A percentile compares a stretch with the other conserved stretches of the same genome.
phyloP scores from a whole-genome alignment of 768 basidiomycete genomes.

The Boletus reticulatus region DNA sequence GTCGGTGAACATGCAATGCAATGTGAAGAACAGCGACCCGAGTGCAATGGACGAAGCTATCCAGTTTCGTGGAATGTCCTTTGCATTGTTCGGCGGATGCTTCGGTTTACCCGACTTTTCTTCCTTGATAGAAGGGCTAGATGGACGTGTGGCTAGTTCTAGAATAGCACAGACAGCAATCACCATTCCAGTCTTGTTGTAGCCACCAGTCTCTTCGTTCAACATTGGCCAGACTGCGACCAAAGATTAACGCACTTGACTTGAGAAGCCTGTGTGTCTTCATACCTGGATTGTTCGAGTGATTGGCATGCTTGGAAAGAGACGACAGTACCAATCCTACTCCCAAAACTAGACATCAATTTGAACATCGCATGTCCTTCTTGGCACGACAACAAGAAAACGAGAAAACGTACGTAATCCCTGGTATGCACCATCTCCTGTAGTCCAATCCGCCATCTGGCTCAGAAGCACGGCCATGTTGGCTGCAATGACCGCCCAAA shows the following conservation, averaged over 20 bases:
- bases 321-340: constrained; percentile 66
- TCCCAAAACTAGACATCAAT: constrained; percentile 49
- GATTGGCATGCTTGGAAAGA: constrained; percentile 72
- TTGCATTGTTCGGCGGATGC: not conserved
- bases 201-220: constrained; percentile 61
- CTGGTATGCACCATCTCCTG: constrained; percentile 42
- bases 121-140: constrained; percentile 8
- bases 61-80: constrained; percentile 30
- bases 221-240: constrained; percentile 75
- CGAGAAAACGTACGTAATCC: constrained; percentile 40
- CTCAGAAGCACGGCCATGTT: constrained; percentile 49
- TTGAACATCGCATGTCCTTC: not conserved
- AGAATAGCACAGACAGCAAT: constrained; percentile 57
- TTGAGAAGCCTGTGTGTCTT: not conserved
- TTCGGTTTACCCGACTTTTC: not conserved
- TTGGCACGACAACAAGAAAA: not conserved
- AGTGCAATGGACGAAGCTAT: constrained; percentile 50
- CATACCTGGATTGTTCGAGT: constrained; percentile 76
- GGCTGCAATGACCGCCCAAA: constrained; percentile 56
- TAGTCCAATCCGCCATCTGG: constrained; percentile 54
- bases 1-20: constrained; percentile 74
- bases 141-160: constrained; percentile 50
- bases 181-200: constrained; percentile 63
- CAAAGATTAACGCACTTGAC: constrained; percentile 2
- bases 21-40: constrained; percentile 65